Evolutionary conservation across 106 monocot species (phyloP).

Genomic region (Acorus calamus): DNA sequence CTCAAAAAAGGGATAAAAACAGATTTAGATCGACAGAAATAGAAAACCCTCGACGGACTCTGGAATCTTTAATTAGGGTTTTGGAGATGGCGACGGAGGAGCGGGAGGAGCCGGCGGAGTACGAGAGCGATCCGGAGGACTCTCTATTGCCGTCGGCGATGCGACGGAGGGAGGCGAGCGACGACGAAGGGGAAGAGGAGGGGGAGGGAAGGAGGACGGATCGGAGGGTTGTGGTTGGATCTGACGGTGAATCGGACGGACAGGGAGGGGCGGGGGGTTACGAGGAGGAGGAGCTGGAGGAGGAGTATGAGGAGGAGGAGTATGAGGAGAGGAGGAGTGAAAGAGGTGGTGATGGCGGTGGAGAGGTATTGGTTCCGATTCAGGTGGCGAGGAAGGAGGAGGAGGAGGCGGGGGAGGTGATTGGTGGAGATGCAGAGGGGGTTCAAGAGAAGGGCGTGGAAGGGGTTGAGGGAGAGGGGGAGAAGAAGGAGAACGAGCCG

Average conservation of each 20-base stretch:
- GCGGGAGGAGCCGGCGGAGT: slow-evolving; percentile 35
- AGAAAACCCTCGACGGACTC: too few relatives aligned
- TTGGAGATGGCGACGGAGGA: slow-evolving; percentile 5
- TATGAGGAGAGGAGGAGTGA: slow-evolving; percentile 4
- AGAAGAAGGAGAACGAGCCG: slow-evolving; percentile 75
- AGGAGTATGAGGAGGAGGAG: background rate
- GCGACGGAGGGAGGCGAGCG: slow-evolving; percentile 78
- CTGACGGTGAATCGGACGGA: slow-evolving; percentile 56
- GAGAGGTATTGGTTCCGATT: too few relatives aligned
- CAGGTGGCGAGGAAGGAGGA: background rate
- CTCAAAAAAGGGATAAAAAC: too few relatives aligned
- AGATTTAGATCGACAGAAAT: too few relatives aligned
- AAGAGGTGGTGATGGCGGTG: slow-evolving; percentile 1
- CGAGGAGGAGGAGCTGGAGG: slow-evolving; percentile 42
- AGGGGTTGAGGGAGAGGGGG: slow-evolving; percentile 12
- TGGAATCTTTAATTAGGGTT: too few relatives aligned
- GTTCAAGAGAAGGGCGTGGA: background rate
- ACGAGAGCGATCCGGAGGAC: slow-evolving; percentile 92
- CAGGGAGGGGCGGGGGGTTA: slow-evolving; percentile 52
- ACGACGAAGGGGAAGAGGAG: slow-evolving; percentile 45
- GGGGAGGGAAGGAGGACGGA: slow-evolving; percentile 4
- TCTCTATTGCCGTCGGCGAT: slow-evolving; percentile 39
- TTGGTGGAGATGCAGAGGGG: background rate
- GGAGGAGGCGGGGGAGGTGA: background rate
- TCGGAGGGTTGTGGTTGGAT: slow-evolving; percentile 23